Evolutionary conservation across 257 asterid genomes (phyloP), one percentile per base, ranked within the genome.

Genomic region (Knoxia roxburghii): DNA sequence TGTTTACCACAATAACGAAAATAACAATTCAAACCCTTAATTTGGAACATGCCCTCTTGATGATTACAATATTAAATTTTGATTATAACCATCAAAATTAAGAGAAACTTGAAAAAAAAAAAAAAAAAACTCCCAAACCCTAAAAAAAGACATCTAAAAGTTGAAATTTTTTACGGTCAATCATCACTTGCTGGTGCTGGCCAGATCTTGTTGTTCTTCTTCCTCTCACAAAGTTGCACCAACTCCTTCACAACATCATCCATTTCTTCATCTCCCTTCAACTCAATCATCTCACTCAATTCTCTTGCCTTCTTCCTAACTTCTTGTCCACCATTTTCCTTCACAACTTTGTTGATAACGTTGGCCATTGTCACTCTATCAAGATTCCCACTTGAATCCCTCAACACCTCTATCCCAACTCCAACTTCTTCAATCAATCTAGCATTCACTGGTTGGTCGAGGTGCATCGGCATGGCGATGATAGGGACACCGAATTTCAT

Each of bases 371-470:
- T 61, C 1, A n/a, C 67, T 26, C 57, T 24, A 1, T 48, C 27
- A 51, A 72, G 64, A 2, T 24, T 32, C 4, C 50, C 61, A 12
- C 33, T 26, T 0, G 70, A 50, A 29, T 67, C 69, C 23, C 65
- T 67, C 63, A 35, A 27, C 30, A 67, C 77, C 63, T 73, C 73
- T 5, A 59, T 3, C 0, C 77, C 77, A 7, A 41, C 23, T 0
- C 73, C 73, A 13, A 73, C 20, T 1, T 67, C 63, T 29, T 27
- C 65, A 0, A 67, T 56, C 18, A 67, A 30, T n/a, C 72, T 52
- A 17, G 77, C 77, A 67, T 73, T 73, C 2, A 60, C 11, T 5
- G 68, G 77, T 3, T 73, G 77, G 29, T 73, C 77, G 0, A 59
- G 26, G 3, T 73, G 77, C 64, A 61, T 68, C 0, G 69, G 77